Evolutionary conservation across 1,139 yeast species (phyloP), one percentile per base, ranked within the genome.

Genomic region (Groenewaldozyma auringiensis): DNA sequence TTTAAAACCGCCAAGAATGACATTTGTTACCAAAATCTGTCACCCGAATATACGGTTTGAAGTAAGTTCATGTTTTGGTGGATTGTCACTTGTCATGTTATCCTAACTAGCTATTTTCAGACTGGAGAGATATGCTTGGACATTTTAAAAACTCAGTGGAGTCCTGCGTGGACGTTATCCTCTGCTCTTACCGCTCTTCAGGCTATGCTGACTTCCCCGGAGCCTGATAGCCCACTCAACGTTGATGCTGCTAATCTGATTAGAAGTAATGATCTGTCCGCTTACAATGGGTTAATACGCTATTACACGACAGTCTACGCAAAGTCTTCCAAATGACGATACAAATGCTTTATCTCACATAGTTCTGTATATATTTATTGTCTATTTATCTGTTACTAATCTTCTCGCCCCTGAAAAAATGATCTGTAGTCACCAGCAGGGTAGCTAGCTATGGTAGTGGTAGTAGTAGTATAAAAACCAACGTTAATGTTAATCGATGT

Each of bases 61-160:
- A 22, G 62, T 58, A 47, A 43, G 61, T 53, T 2, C 36, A 32
- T n/a, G 18, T 11, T 16, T 16, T 14, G 4, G 16, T 29, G 13
- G 21, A 4, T 17, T 9, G 11, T 14, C 36, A n/a, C 14, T n/a
- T 21, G 22, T 17, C 8, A 20, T n/a, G n/a, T 14, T 36, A 6
- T 14, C 22, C 42, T 39, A 46, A 43, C 46, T 55, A 16, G 14
- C 37, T n/a, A n/a, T 16, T 16, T 14, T 8, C 40, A 64, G 43
- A 79, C 83, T 0, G 95, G 95, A 0, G 92, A 83, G 53, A 82
- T 86, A 2, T 88, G 96, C 62, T 66, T 88, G n/a, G 95, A 87
- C 60, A 82, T 87, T 13, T 69, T 84, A 46, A 78, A 79, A 54
- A 62, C 59, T 35, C 75, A 74, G 50, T 88, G 96, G 96, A 76